Base-by-base conservation (phyloP, 768 basidiomycete species). In the Amanita fuliginea region DNA sequence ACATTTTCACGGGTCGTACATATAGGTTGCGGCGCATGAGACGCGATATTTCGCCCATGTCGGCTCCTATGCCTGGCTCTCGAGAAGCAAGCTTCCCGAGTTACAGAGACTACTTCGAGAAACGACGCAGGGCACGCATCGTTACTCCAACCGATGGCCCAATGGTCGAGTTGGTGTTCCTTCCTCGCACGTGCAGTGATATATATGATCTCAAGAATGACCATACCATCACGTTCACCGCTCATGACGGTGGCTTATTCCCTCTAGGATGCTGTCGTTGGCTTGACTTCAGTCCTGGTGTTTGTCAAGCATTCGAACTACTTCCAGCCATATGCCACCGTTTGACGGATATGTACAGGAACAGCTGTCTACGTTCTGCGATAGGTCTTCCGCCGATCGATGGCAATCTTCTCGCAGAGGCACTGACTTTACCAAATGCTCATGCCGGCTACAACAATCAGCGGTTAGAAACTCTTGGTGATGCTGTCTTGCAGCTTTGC, bases 381-480 rank as follows among this genome's bases (percentile, higher is more conserved):
- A 73, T 91, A 28, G 69, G 71, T 9, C 70, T 92, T 18, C 85
- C 86, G 2, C 64, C 73, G 0, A 76, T 91, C 43, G 55, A 60
- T 1, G 72, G 76, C 32, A 67, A 78, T 35, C 67, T 78, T 6
- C 70, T 91, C 40, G 69, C 81, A 2, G 82, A 91, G 59, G 87
- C 86, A 4, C 72, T 87, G 19, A 90, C 87, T 1, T 67, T 90
- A 9, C 92, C 91, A 1, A 71, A 72, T 32, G 74, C 83, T 5
- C 59, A 59, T 30, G 73, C 78, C 6, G 74, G 75, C 7, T 89
- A 78, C 66, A 87, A 75, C 63, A 94, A 93, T 54, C 88, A 95
- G 57, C 78, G 87, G 0, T 62, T 94, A 49, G 92, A 95, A 62
- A 92, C 89, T 0, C 68, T 94, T 6, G 92, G 92, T 7, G 92